These are phyloP conservation scores for Vanrija pseudolonga DNA, from an alignment of 1,284 basidiomycete genomes.

Conservation along the genomic window DNA sequence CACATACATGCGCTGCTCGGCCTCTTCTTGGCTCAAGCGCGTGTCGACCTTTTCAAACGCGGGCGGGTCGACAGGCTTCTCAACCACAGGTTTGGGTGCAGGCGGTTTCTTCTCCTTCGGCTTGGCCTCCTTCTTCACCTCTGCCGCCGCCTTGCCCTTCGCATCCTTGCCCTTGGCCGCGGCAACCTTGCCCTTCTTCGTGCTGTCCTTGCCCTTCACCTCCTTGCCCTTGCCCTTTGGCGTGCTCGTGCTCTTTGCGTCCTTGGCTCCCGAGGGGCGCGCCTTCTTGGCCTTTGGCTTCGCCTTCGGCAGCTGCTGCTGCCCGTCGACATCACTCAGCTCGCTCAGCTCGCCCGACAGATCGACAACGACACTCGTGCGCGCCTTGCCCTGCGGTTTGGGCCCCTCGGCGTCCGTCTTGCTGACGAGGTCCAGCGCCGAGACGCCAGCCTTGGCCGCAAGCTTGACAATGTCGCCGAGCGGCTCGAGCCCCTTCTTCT, in stretches of 20 bases:
- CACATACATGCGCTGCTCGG: conserved; percentile 35
- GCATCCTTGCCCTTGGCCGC: not conserved
- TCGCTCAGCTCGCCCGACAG: not conserved
- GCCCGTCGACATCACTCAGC: not conserved
- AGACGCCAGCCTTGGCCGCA: conserved; percentile 8
- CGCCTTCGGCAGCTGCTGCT: too few relatives aligned
- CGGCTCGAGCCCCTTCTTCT: conserved; percentile 30
- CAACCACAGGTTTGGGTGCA: not conserved
- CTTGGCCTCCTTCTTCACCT: conserved; percentile 6
- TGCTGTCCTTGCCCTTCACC: conserved; percentile 6
- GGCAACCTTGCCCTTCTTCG: conserved; percentile 10
- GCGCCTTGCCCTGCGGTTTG: not conserved
- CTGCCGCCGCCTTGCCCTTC: conserved; percentile 9
- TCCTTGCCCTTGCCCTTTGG: conserved; percentile 8
- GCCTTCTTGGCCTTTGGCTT: not conserved
- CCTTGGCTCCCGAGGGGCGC: not conserved
- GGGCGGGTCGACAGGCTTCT: conserved; percentile 21
- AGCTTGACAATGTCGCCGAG: conserved; percentile 23
- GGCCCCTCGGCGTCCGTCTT: conserved; percentile 1
- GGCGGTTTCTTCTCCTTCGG: conserved; percentile 7
- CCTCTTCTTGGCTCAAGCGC: conserved; percentile 25
- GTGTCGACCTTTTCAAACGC: conserved; percentile 33
- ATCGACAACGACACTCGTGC: not conserved
- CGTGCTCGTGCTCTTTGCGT: not conserved
- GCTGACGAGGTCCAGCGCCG: conserved; percentile 8